Evolutionary conservation across 1,284 basidiomycete genomes (phyloP).

Genomic region (Pholiota adiposa): DNA sequence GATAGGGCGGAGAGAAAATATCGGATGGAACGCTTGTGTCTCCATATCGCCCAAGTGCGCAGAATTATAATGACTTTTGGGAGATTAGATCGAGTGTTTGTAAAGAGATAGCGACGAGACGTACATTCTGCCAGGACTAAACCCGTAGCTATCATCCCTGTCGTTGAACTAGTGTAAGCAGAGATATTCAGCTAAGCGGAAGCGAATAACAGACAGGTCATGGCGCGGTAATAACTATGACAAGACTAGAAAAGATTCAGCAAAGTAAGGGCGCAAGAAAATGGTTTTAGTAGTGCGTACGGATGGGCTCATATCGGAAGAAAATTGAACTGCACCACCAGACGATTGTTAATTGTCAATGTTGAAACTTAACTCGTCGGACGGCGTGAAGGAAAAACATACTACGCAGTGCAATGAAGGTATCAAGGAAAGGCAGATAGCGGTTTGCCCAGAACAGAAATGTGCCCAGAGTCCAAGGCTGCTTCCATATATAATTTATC

Average conservation of each 20-base stretch:
- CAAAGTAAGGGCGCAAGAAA: background rate
- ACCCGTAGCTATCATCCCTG: conserved; percentile 43
- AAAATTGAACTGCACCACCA: background rate
- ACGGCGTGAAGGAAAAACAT: conserved; percentile 21
- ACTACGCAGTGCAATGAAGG: conserved; percentile 40
- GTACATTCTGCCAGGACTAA: conserved; percentile 41
- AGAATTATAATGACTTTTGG: conserved; percentile 39
- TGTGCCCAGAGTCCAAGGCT: conserved; percentile 35
- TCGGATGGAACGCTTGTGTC: conserved; percentile 36
- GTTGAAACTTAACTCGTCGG: background rate
- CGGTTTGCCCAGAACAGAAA: conserved; percentile 44
- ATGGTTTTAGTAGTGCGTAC: background rate
- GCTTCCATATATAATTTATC: background rate
- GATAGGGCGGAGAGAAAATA: conserved; percentile 27
- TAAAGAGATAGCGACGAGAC: conserved; percentile 2
- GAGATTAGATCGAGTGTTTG: background rate
- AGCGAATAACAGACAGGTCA: background rate
- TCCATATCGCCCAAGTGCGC: conserved; percentile 50
- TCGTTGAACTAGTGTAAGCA: background rate
- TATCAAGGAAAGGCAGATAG: conserved; percentile 47
- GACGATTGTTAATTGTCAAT: background rate
- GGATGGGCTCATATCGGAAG: background rate
- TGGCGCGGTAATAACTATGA: background rate
- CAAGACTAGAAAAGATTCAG: background rate
- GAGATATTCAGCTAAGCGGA: background rate